These are phyloP conservation scores for Striga hermonthica DNA, from an alignment of 305 asterid species.

Conservation along the genomic window DNA sequence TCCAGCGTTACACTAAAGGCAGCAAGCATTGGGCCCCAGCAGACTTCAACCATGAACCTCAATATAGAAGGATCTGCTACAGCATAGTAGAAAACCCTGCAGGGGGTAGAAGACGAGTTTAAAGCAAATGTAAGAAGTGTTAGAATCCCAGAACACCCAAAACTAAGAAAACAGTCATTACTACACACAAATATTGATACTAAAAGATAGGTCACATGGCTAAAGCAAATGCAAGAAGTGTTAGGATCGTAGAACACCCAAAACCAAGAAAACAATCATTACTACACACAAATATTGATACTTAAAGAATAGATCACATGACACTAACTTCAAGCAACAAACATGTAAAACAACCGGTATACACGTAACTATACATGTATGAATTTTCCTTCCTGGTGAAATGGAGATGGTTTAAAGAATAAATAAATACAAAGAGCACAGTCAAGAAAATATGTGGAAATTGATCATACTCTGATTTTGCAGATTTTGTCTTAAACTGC, in stretches of 20 bases:
- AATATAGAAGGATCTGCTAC: constrained; percentile 85
- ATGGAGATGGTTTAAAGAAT: constrained; percentile 26
- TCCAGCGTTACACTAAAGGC: constrained; percentile 96
- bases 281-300: neutral
- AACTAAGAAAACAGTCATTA: constrained; percentile 24
- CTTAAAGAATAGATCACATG: constrained; percentile 11
- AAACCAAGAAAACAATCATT: constrained; percentile 26
- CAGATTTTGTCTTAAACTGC: constrained; percentile 90
- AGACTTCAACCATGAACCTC: constrained; percentile 96
- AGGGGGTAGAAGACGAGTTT: constrained; percentile 27
- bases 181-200: neutral
- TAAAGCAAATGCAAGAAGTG: constrained; percentile 25
- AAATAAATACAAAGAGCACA: constrained; percentile 13
- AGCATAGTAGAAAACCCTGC: constrained; percentile 75
- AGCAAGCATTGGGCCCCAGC: constrained; percentile 99
- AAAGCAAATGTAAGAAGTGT: constrained; percentile 24
- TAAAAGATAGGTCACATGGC: constrained; percentile 1
- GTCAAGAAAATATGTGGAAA: constrained; percentile 27
- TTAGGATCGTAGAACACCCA: constrained; percentile 24
- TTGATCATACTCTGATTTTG: constrained; percentile 84
- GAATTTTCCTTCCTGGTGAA: constrained; percentile 23
- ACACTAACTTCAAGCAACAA: constrained; percentile 27
- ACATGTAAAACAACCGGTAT: constrained; percentile 9
- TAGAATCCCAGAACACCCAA: constrained; percentile 26
- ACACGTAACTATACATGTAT: constrained; percentile 15